These are phyloP conservation scores for Neurospora hispaniola DNA, from an alignment of 495 filamentous ascomycete genomes.

Conservation along the genomic window DNA sequence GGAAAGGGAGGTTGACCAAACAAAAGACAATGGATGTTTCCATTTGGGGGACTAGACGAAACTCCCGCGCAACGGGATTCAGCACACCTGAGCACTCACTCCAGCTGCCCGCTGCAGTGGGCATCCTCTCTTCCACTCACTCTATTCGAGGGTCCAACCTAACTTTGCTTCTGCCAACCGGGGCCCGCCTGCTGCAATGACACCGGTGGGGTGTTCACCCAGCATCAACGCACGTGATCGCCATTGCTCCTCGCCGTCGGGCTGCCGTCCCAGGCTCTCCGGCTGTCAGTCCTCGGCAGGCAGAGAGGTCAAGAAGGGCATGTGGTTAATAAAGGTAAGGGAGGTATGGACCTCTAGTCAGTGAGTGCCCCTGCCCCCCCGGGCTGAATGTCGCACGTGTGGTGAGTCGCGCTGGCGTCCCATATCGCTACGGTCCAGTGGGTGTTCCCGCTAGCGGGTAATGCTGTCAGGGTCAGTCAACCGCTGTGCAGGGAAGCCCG, in stretches of 20 bases:
- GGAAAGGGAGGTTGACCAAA: not conserved
- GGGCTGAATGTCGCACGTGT: not conserved
- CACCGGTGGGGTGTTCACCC: not conserved
- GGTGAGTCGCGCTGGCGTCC: not conserved
- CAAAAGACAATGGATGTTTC: not conserved
- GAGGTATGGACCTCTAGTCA: too few species aligned
- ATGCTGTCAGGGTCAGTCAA: not conserved
- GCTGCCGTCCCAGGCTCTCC: not conserved
- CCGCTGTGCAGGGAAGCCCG: not conserved
- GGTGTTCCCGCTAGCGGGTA: not conserved
- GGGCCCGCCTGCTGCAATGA: not conserved
- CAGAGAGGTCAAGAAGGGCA: not conserved
- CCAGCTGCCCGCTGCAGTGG: not conserved
- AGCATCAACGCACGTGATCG: not conserved
- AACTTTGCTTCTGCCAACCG: not conserved
- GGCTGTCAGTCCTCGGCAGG: not conserved
- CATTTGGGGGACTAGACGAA: not conserved
- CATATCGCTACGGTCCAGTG: not conserved
- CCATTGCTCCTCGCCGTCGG: not conserved
- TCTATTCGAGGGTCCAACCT: not conserved
- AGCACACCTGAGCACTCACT: not conserved
- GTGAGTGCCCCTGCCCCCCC: too few species aligned
- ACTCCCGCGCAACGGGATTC: not conserved
- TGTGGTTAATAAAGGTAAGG: not conserved
- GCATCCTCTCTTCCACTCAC: not conserved